A percentile compares a stretch with the other conserved stretches of the same genome.
phyloP scores from a whole-genome alignment of 441 rosid species.

The Geranium incanum region DNA sequence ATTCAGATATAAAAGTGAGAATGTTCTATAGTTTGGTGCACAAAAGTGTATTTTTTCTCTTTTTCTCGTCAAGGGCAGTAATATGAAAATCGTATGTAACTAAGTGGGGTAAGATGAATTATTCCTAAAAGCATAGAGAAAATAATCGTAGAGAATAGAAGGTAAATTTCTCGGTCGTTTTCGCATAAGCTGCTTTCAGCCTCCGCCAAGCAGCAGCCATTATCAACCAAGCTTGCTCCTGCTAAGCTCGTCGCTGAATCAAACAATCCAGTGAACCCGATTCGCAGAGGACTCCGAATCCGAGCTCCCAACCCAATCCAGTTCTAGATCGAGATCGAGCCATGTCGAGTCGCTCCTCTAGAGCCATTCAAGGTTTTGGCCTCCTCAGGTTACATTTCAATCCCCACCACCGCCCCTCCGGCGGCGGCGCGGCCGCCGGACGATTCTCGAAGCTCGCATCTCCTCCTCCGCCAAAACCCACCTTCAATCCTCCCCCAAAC shows the following conservation, averaged over 20 bases:
- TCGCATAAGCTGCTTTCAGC: not conserved
- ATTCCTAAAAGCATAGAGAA: too few relatives aligned
- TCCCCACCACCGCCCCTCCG: not conserved
- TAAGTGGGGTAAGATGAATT: too few relatives aligned
- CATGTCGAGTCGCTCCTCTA: not conserved
- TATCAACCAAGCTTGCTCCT: not conserved
- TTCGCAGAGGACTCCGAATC: not conserved
- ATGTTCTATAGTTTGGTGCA: too few relatives aligned
- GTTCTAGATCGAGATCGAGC: not conserved
- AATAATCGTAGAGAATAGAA: not conserved
- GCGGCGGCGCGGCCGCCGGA: not conserved
- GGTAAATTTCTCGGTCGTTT: not conserved
- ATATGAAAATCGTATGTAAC: too few relatives aligned
- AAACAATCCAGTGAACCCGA: not conserved
- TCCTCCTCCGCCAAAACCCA: conserved; percentile 1
- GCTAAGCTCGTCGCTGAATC: not conserved
- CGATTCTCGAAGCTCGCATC: not conserved
- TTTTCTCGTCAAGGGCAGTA: too few relatives aligned
- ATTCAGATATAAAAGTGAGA: too few relatives aligned
- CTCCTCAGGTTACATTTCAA: conserved; percentile 3
- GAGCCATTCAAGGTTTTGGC: not conserved
- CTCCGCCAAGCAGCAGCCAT: not conserved
- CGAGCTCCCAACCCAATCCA: not conserved
- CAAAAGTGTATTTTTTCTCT: too few relatives aligned
- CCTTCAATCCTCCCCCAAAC: not conserved